phyloP scores from a whole-genome alignment of 345 rosid species.

The Lepidium africanum region DNA sequence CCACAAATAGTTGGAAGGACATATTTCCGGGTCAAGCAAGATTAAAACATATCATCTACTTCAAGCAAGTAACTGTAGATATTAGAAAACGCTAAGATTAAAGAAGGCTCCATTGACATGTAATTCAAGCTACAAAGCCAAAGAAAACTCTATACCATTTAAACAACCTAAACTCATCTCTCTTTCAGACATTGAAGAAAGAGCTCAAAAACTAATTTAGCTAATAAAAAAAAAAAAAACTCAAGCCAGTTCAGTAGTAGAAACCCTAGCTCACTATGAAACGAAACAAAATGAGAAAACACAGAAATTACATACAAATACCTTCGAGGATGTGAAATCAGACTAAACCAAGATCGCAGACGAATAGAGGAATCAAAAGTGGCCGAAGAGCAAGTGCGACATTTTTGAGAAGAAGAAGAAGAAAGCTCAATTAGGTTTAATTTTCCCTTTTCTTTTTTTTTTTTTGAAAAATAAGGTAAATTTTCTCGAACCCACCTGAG shows the following conservation, averaged over 20 bases:
- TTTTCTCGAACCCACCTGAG: neutral
- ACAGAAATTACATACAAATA: neutral
- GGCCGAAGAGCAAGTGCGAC: neutral
- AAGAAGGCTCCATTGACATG: neutral
- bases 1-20: neutral
- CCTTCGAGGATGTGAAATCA: neutral
- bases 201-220: neutral
- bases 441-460: neutral
- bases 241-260: neutral
- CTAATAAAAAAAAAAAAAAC: neutral
- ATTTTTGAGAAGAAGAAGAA: neutral
- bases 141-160: neutral
- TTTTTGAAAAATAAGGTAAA: neutral
- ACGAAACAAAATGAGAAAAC: neutral
- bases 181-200: neutral
- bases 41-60: neutral
- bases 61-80: neutral
- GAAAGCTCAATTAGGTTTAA: slow-evolving; percentile 19
- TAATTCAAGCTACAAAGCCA: neutral
- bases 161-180: neutral
- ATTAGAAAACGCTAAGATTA: neutral
- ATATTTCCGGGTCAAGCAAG: neutral
- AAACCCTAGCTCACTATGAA: neutral
- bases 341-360: slow-evolving; percentile 3
- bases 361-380: slow-evolving; percentile 10